Conservation (phyloP, 2,329 filamentous ascomycete species). For the Teratosphaeriaceae sp. region DNA sequence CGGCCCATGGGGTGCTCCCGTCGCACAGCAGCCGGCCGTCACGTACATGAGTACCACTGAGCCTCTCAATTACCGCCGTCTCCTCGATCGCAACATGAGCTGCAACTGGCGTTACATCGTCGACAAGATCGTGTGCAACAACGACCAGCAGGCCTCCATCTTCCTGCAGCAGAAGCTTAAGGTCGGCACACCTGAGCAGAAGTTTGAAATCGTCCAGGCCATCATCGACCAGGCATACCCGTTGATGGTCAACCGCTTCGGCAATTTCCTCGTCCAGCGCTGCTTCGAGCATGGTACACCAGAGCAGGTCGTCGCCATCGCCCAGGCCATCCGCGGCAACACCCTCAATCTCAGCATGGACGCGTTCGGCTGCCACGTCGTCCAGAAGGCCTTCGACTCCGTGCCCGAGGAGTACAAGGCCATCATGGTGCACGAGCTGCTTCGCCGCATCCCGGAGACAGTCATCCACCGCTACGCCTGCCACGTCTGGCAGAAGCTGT, state of each 20-base stretch:
- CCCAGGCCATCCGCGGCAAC: constrained; percentile 87
- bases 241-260: constrained; percentile 97
- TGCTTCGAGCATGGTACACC: constrained; percentile 97
- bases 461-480: constrained; percentile 98
- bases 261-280: constrained; percentile 95
- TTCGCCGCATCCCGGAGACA: constrained; percentile 92
- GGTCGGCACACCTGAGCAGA: constrained; percentile 88
- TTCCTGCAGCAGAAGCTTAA: constrained; percentile 99
- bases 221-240: constrained; percentile 94
- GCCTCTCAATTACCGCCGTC: constrained; percentile 89
- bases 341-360: constrained; percentile 96
- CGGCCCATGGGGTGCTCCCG: constrained; percentile 16
- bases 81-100: constrained; percentile 90
- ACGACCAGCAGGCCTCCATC: constrained; percentile 97
- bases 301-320: constrained; percentile 91
- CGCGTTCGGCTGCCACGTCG: constrained; percentile 94
- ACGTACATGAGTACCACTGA: constrained; percentile 76
- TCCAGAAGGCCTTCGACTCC: constrained; percentile 97
- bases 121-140: constrained; percentile 98
- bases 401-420: constrained; percentile 97
- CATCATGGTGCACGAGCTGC: constrained; percentile 95
- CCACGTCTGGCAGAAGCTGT: constrained; percentile 99
- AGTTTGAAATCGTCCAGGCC: constrained; percentile 93
- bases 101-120: constrained; percentile 99
- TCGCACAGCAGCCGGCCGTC: constrained; percentile 4